phyloP scores from a whole-genome alignment of 176 grass and related monocot species.

The Stipa capillata region DNA sequence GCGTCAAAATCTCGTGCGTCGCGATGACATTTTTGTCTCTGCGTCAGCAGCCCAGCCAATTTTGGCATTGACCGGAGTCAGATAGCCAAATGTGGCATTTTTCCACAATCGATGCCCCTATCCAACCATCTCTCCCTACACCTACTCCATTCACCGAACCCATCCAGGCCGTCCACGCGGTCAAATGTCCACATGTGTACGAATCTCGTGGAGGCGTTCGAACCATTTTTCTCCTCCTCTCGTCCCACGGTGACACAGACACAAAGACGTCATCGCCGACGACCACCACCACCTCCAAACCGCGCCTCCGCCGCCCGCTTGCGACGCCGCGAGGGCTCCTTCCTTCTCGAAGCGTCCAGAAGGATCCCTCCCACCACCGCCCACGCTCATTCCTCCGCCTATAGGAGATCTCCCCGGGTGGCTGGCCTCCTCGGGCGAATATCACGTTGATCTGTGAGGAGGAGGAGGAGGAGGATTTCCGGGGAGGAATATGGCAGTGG shows the following conservation, averaged over 20 bases:
- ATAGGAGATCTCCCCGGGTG: constrained; percentile 21
- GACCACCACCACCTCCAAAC: background rate
- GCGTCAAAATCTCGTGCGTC: too few species aligned
- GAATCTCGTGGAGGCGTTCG: background rate
- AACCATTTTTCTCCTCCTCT: background rate
- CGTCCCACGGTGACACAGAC: background rate
- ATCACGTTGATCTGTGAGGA: background rate
- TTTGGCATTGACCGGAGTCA: too few species aligned
- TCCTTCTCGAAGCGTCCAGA: background rate
- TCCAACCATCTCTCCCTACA: background rate
- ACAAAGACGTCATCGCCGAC: constrained; percentile 26
- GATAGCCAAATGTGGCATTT: too few species aligned
- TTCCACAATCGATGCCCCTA: too few species aligned
- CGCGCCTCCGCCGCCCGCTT: background rate
- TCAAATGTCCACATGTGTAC: constrained; percentile 2
- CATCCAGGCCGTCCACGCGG: background rate
- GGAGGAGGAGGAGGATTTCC: too few species aligned
- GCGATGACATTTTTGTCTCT: too few species aligned
- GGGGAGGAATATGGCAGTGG: constrained; percentile 13
- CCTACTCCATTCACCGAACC: background rate
- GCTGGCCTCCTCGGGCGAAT: background rate
- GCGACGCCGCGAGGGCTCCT: background rate
- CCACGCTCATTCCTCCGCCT: background rate
- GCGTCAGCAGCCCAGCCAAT: too few species aligned
- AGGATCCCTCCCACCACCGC: background rate